Conservation (phyloP, 164 flowering plant species). For the Aristolochia californica region DNA sequence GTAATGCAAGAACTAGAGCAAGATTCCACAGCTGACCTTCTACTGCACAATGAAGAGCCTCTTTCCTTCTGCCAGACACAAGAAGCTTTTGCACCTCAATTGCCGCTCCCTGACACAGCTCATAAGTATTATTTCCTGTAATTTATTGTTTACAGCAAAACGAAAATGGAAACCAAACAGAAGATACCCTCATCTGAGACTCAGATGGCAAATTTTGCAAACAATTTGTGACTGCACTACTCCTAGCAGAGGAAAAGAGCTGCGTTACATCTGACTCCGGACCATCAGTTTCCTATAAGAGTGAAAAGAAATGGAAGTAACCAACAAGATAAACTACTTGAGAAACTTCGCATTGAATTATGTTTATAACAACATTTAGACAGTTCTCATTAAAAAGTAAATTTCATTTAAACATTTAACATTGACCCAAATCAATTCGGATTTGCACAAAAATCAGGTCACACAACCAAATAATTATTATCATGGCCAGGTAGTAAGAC, state of each 20-base stretch:
- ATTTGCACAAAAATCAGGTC: too few species aligned
- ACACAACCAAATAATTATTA: too few species aligned
- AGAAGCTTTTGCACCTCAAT: conserved; percentile 86
- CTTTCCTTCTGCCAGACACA: conserved; percentile 78
- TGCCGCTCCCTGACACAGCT: conserved; percentile 56
- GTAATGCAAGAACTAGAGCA: conserved; percentile 82
- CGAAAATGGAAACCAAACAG: background rate
- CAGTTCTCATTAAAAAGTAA: too few species aligned
- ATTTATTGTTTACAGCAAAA: background rate
- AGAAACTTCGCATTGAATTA: too few species aligned
- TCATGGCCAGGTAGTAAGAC: too few species aligned
- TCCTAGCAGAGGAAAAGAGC: conserved; percentile 74
- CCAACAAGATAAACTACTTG: background rate
- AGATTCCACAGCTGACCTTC: conserved; percentile 97
- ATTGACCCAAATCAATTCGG: too few species aligned
- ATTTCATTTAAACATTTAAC: too few species aligned
- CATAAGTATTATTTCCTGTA: conserved; percentile 2
- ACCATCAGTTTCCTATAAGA: conserved; percentile 56
- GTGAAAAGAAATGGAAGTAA: background rate
- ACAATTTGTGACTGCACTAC: conserved; percentile 41
- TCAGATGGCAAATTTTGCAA: conserved; percentile 74
- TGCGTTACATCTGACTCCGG: conserved; percentile 84
- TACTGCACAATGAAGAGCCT: conserved; percentile 84
- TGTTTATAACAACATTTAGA: too few species aligned
- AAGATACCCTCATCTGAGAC: conserved; percentile 56